Base-by-base conservation (phyloP, 2,329 filamentous ascomycete genomes). In the Colletotrichum truncatum region DNA sequence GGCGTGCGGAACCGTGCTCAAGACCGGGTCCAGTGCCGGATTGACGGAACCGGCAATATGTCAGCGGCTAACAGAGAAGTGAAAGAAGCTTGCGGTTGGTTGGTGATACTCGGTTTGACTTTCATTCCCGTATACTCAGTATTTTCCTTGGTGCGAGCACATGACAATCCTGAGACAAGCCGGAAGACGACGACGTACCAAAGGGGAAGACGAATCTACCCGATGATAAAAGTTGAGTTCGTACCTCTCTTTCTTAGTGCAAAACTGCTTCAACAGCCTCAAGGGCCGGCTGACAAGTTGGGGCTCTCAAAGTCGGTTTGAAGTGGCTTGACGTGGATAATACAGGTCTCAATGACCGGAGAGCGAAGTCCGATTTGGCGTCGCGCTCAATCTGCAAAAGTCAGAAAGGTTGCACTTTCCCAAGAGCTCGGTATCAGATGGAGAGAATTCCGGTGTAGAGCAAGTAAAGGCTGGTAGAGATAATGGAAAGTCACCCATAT, bases 251-350 rank as follows among this genome's bases (percentile, higher is more conserved):
- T n/a, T n/a, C n/a, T n/a, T n/a, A n/a, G n/a, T n/a, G n/a, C n/a
- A n/a, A n/a, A n/a, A n/a, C n/a, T n/a, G n/a, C n/a, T n/a, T n/a
- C n/a, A n/a, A n/a, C n/a, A n/a, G n/a, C n/a, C n/a, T n/a, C n/a
- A n/a, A n/a, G n/a, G n/a, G n/a, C n/a, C n/a, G n/a, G n/a, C n/a
- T n/a, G n/a, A n/a, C n/a, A 25, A 39, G 12, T n/a, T 61, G 55
- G 61, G 46, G 32, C 56, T 54, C 62, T 53, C n/a, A 41, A 61
- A 28, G 12, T 48, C 56, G 48, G 62, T 14, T 52, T 53, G 36
- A 34, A 30, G 48, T 54, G 39, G 61, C 61, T 64, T 61, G 61
- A 38, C 48, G 46, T 54, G n/a, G n/a, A n/a, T n/a, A n/a, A n/a
- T 46, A 28, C 18, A 48, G 36, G 16, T 14, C 14, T 9, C 54